Percentiles rank a stretch among this genome's conserved stretches.
Conservation (phyloP, 768 basidiomycete species). For the Tubosaeta brunneosetosa region DNA sequence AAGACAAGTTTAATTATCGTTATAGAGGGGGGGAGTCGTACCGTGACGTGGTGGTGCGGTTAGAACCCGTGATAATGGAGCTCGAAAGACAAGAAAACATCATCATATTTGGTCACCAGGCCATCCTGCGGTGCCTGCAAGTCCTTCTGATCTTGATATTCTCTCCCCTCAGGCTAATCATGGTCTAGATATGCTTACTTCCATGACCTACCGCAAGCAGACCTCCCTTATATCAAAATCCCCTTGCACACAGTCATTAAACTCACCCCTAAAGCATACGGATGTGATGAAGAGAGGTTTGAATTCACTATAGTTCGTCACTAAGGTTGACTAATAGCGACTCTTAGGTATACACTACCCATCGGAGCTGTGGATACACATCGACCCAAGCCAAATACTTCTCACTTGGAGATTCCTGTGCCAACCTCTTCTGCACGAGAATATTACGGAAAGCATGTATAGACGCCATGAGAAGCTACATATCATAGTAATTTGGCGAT, state of each 20-base stretch:
- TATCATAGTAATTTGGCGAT: neutral
- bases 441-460: slow-evolving; percentile 30
- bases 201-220: slow-evolving; percentile 84
- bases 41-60: slow-evolving; percentile 88
- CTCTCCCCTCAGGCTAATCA: neutral
- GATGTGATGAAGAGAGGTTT: slow-evolving; percentile 94
- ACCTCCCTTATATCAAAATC: slow-evolving; percentile 97
- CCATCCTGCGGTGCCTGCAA: slow-evolving; percentile 75
- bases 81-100: slow-evolving; percentile 97
- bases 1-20: slow-evolving; percentile 99
- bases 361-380: slow-evolving; percentile 95
- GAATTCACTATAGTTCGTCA: slow-evolving; percentile 2
- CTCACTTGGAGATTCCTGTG: slow-evolving; percentile 18
- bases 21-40: slow-evolving; percentile 98
- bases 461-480: neutral
- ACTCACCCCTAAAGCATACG: slow-evolving; percentile 96
- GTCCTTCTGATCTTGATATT: slow-evolving; percentile 19
- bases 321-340: neutral
- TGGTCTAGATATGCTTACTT: slow-evolving; percentile 88
- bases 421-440: slow-evolving; percentile 29
- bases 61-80: slow-evolving; percentile 99
- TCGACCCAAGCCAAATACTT: slow-evolving; percentile 49
- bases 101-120: slow-evolving; percentile 94
- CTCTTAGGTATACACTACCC: slow-evolving; percentile 72
- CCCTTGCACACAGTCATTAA: slow-evolving; percentile 98